Percentiles rank a stretch among this genome's conserved stretches.
Evolutionary conservation across 2,329 filamentous ascomycete species (phyloP).

Genomic region (Fusarium pseudocircinatum): DNA sequence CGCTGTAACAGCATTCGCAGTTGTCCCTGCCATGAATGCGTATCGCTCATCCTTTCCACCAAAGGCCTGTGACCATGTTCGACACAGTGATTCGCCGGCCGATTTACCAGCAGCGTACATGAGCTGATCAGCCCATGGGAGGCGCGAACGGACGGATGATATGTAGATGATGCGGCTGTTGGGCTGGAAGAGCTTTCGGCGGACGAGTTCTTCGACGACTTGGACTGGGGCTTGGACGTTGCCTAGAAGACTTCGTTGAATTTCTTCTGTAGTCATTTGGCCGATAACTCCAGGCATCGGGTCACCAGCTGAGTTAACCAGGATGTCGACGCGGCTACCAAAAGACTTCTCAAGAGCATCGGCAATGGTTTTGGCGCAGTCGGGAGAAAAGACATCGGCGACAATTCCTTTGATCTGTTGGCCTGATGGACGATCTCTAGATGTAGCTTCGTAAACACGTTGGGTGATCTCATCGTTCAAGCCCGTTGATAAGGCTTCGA

Average conservation of each 20-base stretch:
- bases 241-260: slow-evolving; percentile 46
- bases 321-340: slow-evolving; percentile 45
- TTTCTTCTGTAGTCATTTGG: slow-evolving; percentile 38
- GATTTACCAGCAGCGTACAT: slow-evolving; percentile 50
- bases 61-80: slow-evolving; percentile 50
- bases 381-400: slow-evolving; percentile 44
- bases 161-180: slow-evolving; percentile 50
- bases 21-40: slow-evolving; percentile 49
- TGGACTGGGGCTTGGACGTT: slow-evolving; percentile 49
- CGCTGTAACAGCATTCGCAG: slow-evolving; percentile 47
- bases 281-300: slow-evolving; percentile 44
- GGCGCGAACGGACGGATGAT: slow-evolving; percentile 46
- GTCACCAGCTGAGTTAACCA: slow-evolving; percentile 48
- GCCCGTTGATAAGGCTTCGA: slow-evolving; percentile 29
- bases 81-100: slow-evolving; percentile 48
- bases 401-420: slow-evolving; percentile 43
- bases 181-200: slow-evolving; percentile 43
- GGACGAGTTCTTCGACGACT: slow-evolving; percentile 49
- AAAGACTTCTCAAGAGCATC: slow-evolving; percentile 39
- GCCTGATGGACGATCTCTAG: neutral
- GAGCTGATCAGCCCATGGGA: slow-evolving; percentile 47
- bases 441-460: slow-evolving; percentile 24
- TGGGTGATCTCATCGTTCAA: slow-evolving; percentile 37
- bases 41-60: slow-evolving; percentile 49
- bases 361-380: slow-evolving; percentile 43